Percentiles rank a stretch among this genome's conserved stretches.
Conservation (phyloP, 2,329 filamentous ascomycete genomes). For the Fusarium kyushuense region DNA sequence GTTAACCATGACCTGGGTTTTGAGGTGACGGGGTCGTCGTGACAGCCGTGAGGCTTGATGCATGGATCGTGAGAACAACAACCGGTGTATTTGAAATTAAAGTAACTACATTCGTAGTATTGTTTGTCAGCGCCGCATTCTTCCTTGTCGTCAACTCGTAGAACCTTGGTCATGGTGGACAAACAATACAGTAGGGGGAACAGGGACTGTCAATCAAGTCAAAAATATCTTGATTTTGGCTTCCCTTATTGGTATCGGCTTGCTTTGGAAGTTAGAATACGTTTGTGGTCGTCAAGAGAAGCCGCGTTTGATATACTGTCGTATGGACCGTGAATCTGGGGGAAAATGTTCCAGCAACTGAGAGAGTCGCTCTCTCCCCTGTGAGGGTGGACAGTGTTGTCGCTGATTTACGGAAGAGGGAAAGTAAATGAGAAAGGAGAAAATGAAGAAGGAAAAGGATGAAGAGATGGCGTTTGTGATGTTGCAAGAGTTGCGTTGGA, state of each 20-base stretch:
- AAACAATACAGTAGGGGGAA: slow-evolving; percentile 13
- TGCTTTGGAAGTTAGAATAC: not conserved
- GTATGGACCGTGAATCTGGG: slow-evolving; percentile 32
- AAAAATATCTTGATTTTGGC: slow-evolving; percentile 3
- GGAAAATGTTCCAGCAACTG: slow-evolving; percentile 6
- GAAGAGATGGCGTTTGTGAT: slow-evolving; percentile 12
- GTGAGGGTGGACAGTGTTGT: slow-evolving; percentile 8
- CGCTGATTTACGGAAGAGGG: slow-evolving; percentile 4
- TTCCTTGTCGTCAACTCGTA: slow-evolving; percentile 10
- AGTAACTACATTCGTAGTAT: slow-evolving; percentile 56
- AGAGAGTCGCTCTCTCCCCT: slow-evolving; percentile 4
- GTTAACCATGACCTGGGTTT: not conserved
- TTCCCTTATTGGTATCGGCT: slow-evolving; percentile 1
- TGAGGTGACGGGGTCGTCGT: slow-evolving; percentile 7
- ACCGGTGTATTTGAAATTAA: slow-evolving; percentile 52
- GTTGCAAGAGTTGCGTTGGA: slow-evolving; percentile 1
- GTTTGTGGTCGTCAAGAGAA: not conserved
- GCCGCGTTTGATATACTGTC: slow-evolving; percentile 27
- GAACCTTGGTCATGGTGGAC: slow-evolving; percentile 26
- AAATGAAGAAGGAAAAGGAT: slow-evolving; percentile 8
- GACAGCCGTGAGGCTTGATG: slow-evolving; percentile 28
- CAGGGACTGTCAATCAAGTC: slow-evolving; percentile 5
- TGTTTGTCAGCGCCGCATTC: slow-evolving; percentile 48
- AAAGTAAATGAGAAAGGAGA: not conserved
- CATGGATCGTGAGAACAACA: slow-evolving; percentile 63